Evolutionary conservation across 768 basidiomycete genomes (phyloP).

Genomic region (Trametes gibbosa): DNA sequence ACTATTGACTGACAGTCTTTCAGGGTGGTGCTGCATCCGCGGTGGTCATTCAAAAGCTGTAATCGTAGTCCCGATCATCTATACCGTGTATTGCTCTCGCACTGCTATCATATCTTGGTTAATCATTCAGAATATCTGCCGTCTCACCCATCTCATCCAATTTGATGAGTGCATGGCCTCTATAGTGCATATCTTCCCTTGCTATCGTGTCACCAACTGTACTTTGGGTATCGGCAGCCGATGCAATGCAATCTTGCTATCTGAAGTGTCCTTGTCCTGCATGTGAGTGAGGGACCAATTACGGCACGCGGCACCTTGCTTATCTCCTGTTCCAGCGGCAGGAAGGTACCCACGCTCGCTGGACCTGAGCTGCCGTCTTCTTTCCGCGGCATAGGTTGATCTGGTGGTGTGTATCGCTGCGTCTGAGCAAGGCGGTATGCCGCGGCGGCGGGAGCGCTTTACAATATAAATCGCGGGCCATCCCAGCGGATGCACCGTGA

Average conservation of each 20-base stretch:
- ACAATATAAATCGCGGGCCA: background rate
- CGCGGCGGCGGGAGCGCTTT: background rate
- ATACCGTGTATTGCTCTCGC: slow-evolving; percentile 16
- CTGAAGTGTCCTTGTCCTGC: background rate
- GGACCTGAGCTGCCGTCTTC: slow-evolving; percentile 1
- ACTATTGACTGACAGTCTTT: slow-evolving; percentile 13
- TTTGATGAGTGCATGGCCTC: no score
- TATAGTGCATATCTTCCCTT: background rate
- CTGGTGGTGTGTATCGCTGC: background rate
- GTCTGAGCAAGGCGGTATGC: background rate
- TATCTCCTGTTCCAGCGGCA: slow-evolving; percentile 1
- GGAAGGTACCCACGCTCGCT: background rate
- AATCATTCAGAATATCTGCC: background rate
- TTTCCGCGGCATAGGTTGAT: background rate
- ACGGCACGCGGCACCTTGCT: slow-evolving; percentile 9
- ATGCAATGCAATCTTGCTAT: slow-evolving; percentile 4
- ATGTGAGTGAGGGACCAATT: slow-evolving; percentile 12
- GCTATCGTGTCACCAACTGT: no score
- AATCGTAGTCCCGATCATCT: slow-evolving; percentile 19
- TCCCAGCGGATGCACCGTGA: slow-evolving; percentile 4
- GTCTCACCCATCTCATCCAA: background rate
- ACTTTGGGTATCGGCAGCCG: background rate
- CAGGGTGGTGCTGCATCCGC: slow-evolving; percentile 94
- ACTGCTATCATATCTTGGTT: slow-evolving; percentile 19
- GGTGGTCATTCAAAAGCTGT: slow-evolving; percentile 84